Conservation (phyloP, 768 basidiomycete species). For the Amanita pseudoporphyria region DNA sequence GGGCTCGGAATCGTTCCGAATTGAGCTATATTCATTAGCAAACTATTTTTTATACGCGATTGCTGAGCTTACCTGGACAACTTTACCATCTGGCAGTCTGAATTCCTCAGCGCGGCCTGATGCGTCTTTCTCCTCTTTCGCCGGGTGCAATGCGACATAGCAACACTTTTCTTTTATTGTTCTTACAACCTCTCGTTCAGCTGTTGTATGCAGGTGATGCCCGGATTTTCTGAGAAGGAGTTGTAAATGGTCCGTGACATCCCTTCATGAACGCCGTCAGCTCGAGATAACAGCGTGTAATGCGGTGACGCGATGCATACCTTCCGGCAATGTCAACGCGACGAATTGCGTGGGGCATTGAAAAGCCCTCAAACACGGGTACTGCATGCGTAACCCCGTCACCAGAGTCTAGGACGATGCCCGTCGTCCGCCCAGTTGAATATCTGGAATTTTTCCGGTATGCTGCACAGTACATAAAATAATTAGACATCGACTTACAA, state of each 20-base stretch:
- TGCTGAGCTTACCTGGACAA: slow-evolving; percentile 61
- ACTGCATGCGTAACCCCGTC: slow-evolving; percentile 99
- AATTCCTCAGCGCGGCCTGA: slow-evolving; percentile 77
- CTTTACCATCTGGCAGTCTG: slow-evolving; percentile 88
- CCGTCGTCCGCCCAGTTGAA: slow-evolving; percentile 95
- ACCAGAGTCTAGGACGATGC: slow-evolving; percentile 98
- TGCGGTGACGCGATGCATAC: slow-evolving; percentile 28
- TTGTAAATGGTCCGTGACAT: slow-evolving; percentile 95
- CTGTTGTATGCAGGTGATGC: slow-evolving; percentile 91
- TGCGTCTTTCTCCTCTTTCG: slow-evolving; percentile 92
- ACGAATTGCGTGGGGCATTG: slow-evolving; percentile 96
- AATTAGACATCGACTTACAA: slow-evolving; percentile 46
- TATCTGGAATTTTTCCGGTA: slow-evolving; percentile 45
- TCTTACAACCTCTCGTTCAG: slow-evolving; percentile 93
- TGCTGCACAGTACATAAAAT: background rate
- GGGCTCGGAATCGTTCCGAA: slow-evolving; percentile 90
- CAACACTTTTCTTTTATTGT: slow-evolving; percentile 99
- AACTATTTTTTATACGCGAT: slow-evolving; percentile 11
- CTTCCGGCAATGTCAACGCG: slow-evolving; percentile 95
- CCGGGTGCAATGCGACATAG: slow-evolving; percentile 86
- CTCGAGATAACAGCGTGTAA: slow-evolving; percentile 1
- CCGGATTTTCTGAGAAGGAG: slow-evolving; percentile 89
- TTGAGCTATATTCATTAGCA: slow-evolving; percentile 54
- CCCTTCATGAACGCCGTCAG: slow-evolving; percentile 37
- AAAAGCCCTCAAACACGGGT: slow-evolving; percentile 98